These are phyloP conservation scores for Zygotorulaspora florentina DNA, from an alignment of 805 yeast species.

Conservation along the genomic window DNA sequence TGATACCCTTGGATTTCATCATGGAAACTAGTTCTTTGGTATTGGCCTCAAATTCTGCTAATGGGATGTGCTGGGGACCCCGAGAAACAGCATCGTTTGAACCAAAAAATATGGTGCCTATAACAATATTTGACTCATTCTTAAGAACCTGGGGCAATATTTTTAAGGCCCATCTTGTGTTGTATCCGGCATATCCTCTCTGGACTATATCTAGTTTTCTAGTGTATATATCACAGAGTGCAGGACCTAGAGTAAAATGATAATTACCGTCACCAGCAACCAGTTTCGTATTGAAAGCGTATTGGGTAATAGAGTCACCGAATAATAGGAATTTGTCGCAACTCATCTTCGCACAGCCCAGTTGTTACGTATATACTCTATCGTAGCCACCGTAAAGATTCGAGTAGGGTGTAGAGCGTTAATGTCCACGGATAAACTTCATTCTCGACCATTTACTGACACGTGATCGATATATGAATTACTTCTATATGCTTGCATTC, in stretches of 20 bases:
- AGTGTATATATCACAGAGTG: slow-evolving; percentile 46
- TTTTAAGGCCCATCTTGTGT: slow-evolving; percentile 52
- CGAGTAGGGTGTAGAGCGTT: too few relatives aligned
- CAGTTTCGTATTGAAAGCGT: slow-evolving; percentile 38
- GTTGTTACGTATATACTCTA: too few relatives aligned
- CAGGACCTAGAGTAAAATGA: slow-evolving; percentile 48
- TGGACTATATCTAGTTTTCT: slow-evolving; percentile 64
- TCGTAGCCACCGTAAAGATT: too few relatives aligned
- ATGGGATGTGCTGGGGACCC: slow-evolving; percentile 47
- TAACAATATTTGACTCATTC: slow-evolving; percentile 42
- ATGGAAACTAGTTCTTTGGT: slow-evolving; percentile 40
- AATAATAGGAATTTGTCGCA: slow-evolving; percentile 51
- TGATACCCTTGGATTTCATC: slow-evolving; percentile 42
- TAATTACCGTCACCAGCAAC: slow-evolving; percentile 25
- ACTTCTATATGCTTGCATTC: not conserved
- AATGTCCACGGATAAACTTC: too few relatives aligned
- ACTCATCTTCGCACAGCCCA: slow-evolving; percentile 1
- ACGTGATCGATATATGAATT: not conserved
- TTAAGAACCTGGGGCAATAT: slow-evolving; percentile 50
- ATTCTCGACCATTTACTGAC: not conserved
- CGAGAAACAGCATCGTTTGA: slow-evolving; percentile 64
- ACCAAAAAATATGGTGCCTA: slow-evolving; percentile 68
- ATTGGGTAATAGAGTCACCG: slow-evolving; percentile 71
- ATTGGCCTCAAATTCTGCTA: slow-evolving; percentile 49
- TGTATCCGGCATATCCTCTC: slow-evolving; percentile 79